Conservation (phyloP, 1,139 yeast genomes). For the Kluyveromyces sp. region DNA sequence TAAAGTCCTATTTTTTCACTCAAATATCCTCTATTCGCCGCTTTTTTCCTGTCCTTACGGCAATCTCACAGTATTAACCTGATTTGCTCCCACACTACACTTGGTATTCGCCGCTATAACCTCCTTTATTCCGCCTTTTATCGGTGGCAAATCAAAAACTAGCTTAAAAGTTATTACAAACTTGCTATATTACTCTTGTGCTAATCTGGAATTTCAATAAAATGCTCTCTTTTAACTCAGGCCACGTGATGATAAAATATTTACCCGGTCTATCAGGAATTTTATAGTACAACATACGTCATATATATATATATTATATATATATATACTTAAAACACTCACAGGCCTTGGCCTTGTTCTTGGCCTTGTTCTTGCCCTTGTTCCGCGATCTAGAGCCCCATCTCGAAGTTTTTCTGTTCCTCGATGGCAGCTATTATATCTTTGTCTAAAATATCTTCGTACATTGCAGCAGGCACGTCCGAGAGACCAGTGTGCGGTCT, state of each 20-base stretch:
- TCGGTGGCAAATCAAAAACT: not conserved
- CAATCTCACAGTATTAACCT: not conserved
- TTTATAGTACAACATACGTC: not conserved
- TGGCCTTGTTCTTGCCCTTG: not conserved
- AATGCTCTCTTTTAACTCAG: not conserved
- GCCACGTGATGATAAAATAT: no score
- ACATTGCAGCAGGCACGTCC: constrained; percentile 49
- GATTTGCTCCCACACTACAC: not conserved
- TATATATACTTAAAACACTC: not conserved
- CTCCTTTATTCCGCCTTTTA: not conserved
- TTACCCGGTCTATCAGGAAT: not conserved
- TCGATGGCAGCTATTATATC: constrained; percentile 54
- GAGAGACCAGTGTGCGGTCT: constrained; percentile 54
- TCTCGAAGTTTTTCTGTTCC: constrained; percentile 57
- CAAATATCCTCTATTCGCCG: not conserved
- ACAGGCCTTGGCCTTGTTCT: no score
- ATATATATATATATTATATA: not conserved
- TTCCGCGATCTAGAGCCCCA: not conserved
- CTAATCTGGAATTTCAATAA: no score
- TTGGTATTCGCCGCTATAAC: not conserved
- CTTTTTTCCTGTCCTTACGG: not conserved
- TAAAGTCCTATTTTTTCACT: not conserved
- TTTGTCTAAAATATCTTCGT: constrained; percentile 50
- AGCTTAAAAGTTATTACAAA: no score
- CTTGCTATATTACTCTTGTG: no score